A percentile compares a stretch with the other conserved stretches of the same genome.
Conservation (phyloP, 495 filamentous ascomycete genomes). For the Trichoderma reesei region DNA sequence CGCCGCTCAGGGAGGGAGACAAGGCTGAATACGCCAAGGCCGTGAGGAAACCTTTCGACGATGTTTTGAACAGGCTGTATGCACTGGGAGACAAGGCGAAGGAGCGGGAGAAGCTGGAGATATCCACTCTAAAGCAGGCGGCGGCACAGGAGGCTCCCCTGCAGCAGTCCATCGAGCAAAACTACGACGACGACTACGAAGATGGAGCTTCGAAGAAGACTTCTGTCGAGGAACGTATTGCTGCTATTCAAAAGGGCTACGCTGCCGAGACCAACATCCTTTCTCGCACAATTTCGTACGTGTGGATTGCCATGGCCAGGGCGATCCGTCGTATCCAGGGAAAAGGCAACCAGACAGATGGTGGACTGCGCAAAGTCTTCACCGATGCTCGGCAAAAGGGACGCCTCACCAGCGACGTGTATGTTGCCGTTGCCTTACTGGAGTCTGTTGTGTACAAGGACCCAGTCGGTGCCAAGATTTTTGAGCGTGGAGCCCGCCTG, state of each 20-base stretch:
- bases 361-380: conserved; percentile 78
- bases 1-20: conserved; percentile 58
- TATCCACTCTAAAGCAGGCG: conserved; percentile 61
- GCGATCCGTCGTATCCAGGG: conserved; percentile 91
- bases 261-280: conserved; percentile 61
- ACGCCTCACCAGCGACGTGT: conserved; percentile 84
- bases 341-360: conserved; percentile 64
- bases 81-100: conserved; percentile 63
- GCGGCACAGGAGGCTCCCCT: conserved; percentile 25
- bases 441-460: conserved; percentile 96
- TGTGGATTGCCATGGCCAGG: conserved; percentile 90
- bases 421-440: conserved; percentile 81
- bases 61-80: conserved; percentile 75
- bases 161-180: conserved; percentile 27
- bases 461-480: conserved; percentile 81
- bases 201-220: conserved; percentile 52
- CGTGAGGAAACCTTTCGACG: conserved; percentile 74
- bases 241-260: conserved; percentile 59
- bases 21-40: conserved; percentile 57
- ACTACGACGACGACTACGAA: conserved; percentile 44
- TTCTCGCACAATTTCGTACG: conserved; percentile 71
- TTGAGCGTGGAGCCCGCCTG: conserved; percentile 83
- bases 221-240: conserved; percentile 54
- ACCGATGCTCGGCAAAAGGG: conserved; percentile 76
- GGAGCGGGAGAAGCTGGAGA: conserved; percentile 56